Base-by-base conservation (phyloP, 306 rosid genomes). In the Cyamopsis tetragonoloba region DNA sequence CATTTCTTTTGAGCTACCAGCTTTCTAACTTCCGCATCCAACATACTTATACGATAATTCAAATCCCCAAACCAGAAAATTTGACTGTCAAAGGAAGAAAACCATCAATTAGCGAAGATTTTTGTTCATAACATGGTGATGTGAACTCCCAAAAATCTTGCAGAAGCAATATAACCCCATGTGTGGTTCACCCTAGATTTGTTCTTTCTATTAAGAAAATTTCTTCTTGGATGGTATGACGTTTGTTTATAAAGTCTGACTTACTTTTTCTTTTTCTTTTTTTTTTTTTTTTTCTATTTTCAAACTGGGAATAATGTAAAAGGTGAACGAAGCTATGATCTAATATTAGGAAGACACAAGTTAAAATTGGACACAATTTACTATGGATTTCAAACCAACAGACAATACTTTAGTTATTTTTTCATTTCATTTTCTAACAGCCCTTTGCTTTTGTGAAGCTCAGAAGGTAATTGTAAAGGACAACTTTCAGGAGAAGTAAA, bases 41-140 rank as follows among this genome's bases (percentile, higher is more conserved):
- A 54, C 85, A 84, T 44, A 70, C 79, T 88, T 79, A 93, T 80
- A 9, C 99, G 97, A 68, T 90, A 93, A 74, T 93, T 93, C 79
- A 93, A 80, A 82, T 93, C 97, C 24, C 99, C 96, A 74, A 93
- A 88, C 99, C 97, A 93, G 82, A 93, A 88, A 38, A 93, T 83
- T 68, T 93, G 91, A 71, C 99, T 90, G 96, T 59, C 55, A 15
- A 59, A 67, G 9, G 38, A 78, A 72, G 32, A 56, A 80, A 34
- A 15, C 37, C 17, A 48, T 78, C 24, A 84, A 38, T 64, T 35
- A 70, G 32, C 13, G 41, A 42, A 17, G n/a, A 57, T 39, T 54
- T 15, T 59, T 56, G 65, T 70, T 30, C 53, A 30, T 26, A 56
- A 30, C 5, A 19, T 10, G n/a, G n/a, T 59, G 49, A 71, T 48